These are phyloP conservation scores for Adenanthera pavonina DNA, from an alignment of 306 rosid species.

Conservation along the genomic window DNA sequence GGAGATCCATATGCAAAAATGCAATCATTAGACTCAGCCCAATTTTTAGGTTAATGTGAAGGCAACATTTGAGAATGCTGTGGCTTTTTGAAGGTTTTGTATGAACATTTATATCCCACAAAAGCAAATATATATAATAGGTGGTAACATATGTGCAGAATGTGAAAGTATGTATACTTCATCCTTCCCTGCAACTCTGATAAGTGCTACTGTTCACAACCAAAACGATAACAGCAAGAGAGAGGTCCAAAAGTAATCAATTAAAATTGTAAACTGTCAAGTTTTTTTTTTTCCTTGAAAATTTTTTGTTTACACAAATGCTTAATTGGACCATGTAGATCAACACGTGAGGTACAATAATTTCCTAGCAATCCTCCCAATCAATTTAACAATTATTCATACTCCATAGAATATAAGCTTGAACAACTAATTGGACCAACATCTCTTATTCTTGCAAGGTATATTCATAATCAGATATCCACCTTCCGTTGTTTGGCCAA, in stretches of 20 bases:
- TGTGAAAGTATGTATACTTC: background rate
- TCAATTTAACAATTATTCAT: background rate
- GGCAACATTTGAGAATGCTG: background rate
- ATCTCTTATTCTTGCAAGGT: slow-evolving; percentile 1
- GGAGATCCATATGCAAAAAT: background rate
- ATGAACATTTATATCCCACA: background rate
- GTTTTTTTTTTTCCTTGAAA: background rate
- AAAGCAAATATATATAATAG: background rate
- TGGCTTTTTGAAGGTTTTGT: background rate
- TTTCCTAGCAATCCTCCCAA: slow-evolving; percentile 6
- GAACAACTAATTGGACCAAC: background rate
- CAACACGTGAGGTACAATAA: background rate
- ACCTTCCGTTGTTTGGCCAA: background rate
- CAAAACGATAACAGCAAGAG: background rate
- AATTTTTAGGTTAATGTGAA: background rate
- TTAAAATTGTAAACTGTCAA: background rate
- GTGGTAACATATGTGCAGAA: background rate
- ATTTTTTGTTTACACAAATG: background rate
- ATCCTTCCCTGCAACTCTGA: slow-evolving; percentile 8
- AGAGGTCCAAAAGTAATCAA: background rate
- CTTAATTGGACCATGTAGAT: background rate
- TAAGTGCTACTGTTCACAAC: background rate
- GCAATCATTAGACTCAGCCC: background rate
- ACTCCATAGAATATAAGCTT: background rate
- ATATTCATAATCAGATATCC: background rate